A percentile compares a stretch with the other conserved stretches of the same genome.
These are phyloP conservation scores for Silene coronaria DNA, from an alignment of 179 eudicot species.

Conservation along the genomic window DNA sequence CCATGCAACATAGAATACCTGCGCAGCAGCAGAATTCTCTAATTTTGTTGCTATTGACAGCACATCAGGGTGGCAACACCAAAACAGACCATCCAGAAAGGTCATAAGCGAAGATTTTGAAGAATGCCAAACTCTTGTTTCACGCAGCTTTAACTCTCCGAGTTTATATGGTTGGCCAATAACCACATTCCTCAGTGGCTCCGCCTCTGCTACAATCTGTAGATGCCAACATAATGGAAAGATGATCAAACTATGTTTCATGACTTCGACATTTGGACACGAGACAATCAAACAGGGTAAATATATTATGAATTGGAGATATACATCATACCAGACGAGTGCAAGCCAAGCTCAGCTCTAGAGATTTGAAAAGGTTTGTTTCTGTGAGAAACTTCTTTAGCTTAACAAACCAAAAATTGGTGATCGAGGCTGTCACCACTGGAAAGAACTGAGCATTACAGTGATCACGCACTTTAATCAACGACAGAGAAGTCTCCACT, in stretches of 20 bases:
- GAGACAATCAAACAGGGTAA: background rate
- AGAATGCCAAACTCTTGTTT: background rate
- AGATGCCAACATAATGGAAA: background rate
- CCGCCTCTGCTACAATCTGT: background rate
- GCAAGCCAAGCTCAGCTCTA: background rate
- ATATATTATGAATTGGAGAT: background rate
- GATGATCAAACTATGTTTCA: background rate
- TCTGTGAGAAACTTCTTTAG: conserved; percentile 1
- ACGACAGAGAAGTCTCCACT: background rate
- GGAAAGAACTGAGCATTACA: background rate
- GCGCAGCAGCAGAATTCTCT: background rate
- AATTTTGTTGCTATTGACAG: background rate
- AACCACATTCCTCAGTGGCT: background rate
- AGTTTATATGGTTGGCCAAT: background rate
- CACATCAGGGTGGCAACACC: conserved; percentile 12
- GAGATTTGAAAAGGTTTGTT: background rate
- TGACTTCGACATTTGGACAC: background rate
- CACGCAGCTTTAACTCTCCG: background rate
- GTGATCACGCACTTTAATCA: background rate
- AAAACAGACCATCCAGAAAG: background rate
- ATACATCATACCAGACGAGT: background rate
- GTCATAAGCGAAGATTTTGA: background rate
- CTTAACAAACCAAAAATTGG: background rate
- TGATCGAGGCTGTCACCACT: background rate
- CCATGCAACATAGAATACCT: background rate